phyloP scores from a whole-genome alignment of 2,329 filamentous ascomycete species.

The Cadophora sp. region DNA sequence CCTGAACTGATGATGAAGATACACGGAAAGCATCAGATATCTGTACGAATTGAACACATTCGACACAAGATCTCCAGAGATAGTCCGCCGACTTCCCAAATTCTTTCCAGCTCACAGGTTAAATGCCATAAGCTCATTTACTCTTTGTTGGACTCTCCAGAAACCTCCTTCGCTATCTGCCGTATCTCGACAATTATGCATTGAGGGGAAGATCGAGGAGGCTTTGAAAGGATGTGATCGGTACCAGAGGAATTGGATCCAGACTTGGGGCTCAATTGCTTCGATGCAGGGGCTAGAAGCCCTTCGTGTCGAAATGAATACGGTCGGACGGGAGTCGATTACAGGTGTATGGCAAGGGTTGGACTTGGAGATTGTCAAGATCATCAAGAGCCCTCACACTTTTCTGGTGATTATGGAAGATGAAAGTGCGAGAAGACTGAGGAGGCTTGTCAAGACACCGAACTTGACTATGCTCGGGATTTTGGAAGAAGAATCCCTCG shows the following conservation, averaged over 20 bases:
- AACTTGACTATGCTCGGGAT: slow-evolving; percentile 14
- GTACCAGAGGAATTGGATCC: slow-evolving; percentile 16
- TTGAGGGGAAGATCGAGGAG: neutral
- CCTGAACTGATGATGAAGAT: neutral
- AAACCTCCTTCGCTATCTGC: slow-evolving; percentile 13
- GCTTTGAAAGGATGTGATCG: neutral
- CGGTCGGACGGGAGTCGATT: neutral
- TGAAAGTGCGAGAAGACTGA: slow-evolving; percentile 9
- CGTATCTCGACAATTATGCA: neutral
- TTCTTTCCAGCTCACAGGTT: neutral
- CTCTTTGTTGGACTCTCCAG: slow-evolving; percentile 10
- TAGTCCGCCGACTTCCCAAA: slow-evolving; percentile 3
- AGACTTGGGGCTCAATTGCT: slow-evolving; percentile 13
- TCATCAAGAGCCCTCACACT: neutral
- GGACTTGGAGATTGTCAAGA: slow-evolving; percentile 24
- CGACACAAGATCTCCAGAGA: neutral
- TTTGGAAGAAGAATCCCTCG: neutral
- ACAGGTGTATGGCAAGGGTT: slow-evolving; percentile 1
- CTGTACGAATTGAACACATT: slow-evolving; percentile 18
- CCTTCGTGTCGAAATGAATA: slow-evolving; percentile 21
- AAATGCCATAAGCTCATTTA: slow-evolving; percentile 1
- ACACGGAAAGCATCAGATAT: slow-evolving; percentile 16
- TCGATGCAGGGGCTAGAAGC: slow-evolving; percentile 16
- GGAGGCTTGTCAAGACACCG: neutral
- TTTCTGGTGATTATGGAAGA: slow-evolving; percentile 18